phyloP scores from a whole-genome alignment of 305 asterid species.

The Withania somnifera region DNA sequence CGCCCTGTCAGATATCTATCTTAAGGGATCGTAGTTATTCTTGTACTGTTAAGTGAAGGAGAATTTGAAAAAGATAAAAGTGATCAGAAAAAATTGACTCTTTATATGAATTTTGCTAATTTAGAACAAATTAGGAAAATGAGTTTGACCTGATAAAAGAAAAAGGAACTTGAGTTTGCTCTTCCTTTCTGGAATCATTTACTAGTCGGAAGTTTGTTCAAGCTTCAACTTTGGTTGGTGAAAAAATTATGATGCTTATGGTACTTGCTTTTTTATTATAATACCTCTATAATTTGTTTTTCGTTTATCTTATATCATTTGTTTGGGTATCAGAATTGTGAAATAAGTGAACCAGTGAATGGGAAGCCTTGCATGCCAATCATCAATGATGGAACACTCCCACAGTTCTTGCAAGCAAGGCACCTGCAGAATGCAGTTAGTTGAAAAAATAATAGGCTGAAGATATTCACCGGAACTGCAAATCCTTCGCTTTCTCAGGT shows the following conservation, averaged over 20 bases:
- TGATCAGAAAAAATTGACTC: background rate
- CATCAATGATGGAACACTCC: constrained; percentile 40
- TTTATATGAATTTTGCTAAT: background rate
- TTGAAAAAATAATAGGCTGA: constrained; percentile 34
- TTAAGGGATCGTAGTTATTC: background rate
- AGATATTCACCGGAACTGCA: constrained; percentile 63
- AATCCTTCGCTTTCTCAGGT: constrained; percentile 73
- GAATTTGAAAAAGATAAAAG: background rate
- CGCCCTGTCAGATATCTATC: background rate
- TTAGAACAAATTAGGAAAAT: background rate
- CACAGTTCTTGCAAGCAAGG: constrained; percentile 53
- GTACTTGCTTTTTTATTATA: background rate
- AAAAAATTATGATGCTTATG: background rate
- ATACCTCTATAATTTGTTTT: background rate
- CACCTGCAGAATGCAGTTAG: constrained; percentile 36
- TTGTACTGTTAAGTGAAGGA: background rate
- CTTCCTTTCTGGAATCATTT: background rate
- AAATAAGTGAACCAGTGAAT: constrained; percentile 45
- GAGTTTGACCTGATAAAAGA: background rate
- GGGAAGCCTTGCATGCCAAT: constrained; percentile 68
- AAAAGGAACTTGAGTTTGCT: background rate
- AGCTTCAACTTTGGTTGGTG: background rate
- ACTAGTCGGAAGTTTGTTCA: background rate
- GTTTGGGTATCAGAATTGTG: constrained; percentile 45
- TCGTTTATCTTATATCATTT: background rate